A percentile compares a stretch with the other conserved stretches of the same genome.
Conservation (phyloP, 2,329 filamentous ascomycete genomes). For the Diaporthe caulivora region DNA sequence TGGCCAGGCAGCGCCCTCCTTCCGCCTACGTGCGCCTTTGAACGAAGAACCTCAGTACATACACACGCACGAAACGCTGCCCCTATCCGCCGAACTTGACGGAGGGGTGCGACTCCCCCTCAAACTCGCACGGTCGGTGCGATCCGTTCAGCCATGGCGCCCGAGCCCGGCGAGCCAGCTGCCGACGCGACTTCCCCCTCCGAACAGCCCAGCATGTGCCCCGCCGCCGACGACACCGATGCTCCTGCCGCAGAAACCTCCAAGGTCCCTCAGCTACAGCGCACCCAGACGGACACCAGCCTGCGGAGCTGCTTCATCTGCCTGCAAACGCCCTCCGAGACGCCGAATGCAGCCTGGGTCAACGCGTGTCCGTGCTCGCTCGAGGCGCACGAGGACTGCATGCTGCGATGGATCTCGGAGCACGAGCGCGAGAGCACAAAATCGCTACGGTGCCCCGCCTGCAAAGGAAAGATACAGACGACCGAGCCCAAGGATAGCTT, state of each 20-base stretch:
- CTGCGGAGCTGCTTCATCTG: slow-evolving; percentile 72
- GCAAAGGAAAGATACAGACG: slow-evolving; percentile 84
- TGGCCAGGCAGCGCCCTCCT: slow-evolving; percentile 17
- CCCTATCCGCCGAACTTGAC: neutral
- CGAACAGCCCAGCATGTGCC: slow-evolving; percentile 1
- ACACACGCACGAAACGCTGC: neutral
- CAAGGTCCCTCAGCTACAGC: slow-evolving; percentile 29
- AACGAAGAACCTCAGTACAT: neutral
- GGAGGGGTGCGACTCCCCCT: neutral
- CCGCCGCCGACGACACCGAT: slow-evolving; percentile 2
- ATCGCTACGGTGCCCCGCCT: slow-evolving; percentile 87
- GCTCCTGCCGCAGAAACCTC: slow-evolving; percentile 4
- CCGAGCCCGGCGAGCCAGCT: slow-evolving; percentile 16
- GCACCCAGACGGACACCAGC: slow-evolving; percentile 39
- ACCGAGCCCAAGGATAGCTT: slow-evolving; percentile 80
- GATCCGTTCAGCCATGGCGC: slow-evolving; percentile 17
- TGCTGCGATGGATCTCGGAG: slow-evolving; percentile 94
- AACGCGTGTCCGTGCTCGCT: slow-evolving; percentile 92
- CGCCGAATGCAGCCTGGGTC: slow-evolving; percentile 73
- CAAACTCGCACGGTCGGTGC: neutral
- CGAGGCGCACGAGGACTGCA: slow-evolving; percentile 89
- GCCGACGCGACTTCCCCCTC: slow-evolving; percentile 10
- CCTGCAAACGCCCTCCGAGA: slow-evolving; percentile 67
- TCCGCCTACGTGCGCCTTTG: neutral
- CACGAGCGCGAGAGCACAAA: slow-evolving; percentile 76